Base-by-base conservation (phyloP, 352 stramenopile species). In the Pythium folliculosum region DNA sequence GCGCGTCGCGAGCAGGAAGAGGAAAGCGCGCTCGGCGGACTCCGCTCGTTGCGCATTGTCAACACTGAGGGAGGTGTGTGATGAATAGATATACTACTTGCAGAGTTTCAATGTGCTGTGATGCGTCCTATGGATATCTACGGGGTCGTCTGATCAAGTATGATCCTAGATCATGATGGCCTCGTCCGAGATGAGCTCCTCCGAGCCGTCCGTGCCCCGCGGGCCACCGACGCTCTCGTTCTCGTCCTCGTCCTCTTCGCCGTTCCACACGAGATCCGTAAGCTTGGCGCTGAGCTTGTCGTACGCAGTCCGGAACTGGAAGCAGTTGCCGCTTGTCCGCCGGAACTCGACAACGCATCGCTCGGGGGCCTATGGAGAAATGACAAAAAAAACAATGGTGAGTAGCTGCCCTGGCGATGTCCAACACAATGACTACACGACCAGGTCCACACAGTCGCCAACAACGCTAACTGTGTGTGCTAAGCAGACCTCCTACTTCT, bases 131-230 rank as follows among this genome's bases (percentile, higher is more conserved):
- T 47, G 40, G 8, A 13, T 40, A 40, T 40, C 8, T 40, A 40
- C 17, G 40, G 22, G 5, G 22, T 2, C 23, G 30, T 22, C 19
- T 32, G 22, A 21, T 25, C n/a, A n/a, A 21, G 23, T 32, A 32
- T 32, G 27, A 32, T 32, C 30, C 64, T 89, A 93, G 69, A 91
- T 91, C 85, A 93, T 93, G 75, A 91, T 88, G 54, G 80, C 81
- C 63, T 91, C 83, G 60, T 93, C 85, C 19, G 82, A 91, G 53
- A 91, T 90, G 53, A 91, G 73, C 60, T 93, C 85, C 52, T 93
- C 85, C 22, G 70, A 75, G 40, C 70, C 76, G 17, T 68, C 58
- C 1, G 60, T 56, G n/a, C 60, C 38, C 6, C 67, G 45, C 10
- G 38, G 53, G 12, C 37, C 13, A 43, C 14, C 22, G 17, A 9